A percentile compares a stretch with the other conserved stretches of the same genome.
Evolutionary conservation across 2,329 filamentous ascomycete genomes (phyloP).

Genomic region (Epichloe amarillans): DNA sequence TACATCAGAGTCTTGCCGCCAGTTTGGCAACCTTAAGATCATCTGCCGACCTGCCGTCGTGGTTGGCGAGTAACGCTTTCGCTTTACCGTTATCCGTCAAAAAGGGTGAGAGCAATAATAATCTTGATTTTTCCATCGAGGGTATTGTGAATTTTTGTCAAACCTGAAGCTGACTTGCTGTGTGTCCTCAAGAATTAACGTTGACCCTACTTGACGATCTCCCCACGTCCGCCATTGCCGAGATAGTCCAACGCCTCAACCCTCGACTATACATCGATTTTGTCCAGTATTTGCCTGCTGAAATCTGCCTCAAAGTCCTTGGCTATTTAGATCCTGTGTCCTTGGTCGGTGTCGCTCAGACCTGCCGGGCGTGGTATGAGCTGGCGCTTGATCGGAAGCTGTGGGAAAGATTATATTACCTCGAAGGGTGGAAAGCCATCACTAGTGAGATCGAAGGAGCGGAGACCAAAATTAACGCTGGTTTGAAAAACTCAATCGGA

Average conservation of each 20-base stretch:
- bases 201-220: conserved; percentile 66
- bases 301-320: conserved; percentile 83
- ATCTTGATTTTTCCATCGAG: conserved; percentile 22
- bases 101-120: conserved; percentile 11
- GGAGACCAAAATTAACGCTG: conserved; percentile 45
- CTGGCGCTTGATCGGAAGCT: conserved; percentile 71
- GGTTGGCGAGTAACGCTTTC: conserved; percentile 36
- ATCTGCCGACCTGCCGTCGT: conserved; percentile 32
- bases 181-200: conserved; percentile 50
- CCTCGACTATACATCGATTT: conserved; percentile 90
- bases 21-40: conserved; percentile 23
- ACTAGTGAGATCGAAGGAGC: conserved; percentile 49
- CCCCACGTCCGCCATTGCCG: conserved; percentile 64
- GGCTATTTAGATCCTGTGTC: conserved; percentile 73
- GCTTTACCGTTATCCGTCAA: conserved; percentile 35
- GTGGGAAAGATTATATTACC: conserved; percentile 72
- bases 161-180: conserved; percentile 7
- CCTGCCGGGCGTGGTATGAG: conserved; percentile 71
- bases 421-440: conserved; percentile 76
- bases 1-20: conserved; percentile 19
- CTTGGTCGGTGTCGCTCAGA: conserved; percentile 62
- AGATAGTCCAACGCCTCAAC: conserved; percentile 67
- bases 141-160: background rate
- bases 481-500: conserved; percentile 22
- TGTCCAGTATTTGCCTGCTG: conserved; percentile 68